Evolutionary conservation across 148 eudicot genomes (phyloP).

Genomic region (Suaeda aralocaspica): DNA sequence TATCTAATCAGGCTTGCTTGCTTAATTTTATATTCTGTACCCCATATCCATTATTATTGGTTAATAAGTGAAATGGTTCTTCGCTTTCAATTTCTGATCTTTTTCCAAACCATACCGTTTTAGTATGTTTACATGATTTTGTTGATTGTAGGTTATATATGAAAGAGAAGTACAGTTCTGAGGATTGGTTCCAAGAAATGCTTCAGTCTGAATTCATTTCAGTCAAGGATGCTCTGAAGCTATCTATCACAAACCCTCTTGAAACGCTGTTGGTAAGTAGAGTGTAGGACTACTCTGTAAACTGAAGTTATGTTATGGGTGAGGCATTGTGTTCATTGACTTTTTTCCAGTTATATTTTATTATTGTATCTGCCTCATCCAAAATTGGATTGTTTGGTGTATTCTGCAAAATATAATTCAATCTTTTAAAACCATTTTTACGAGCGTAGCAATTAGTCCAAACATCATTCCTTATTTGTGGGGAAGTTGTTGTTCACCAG

Average conservation of each 20-base stretch:
- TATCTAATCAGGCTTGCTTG: not conserved
- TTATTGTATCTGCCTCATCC: not conserved
- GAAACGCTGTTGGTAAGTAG: constrained; percentile 59
- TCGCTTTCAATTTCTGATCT: not conserved
- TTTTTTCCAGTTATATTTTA: not conserved
- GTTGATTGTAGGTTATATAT: constrained; percentile 43
- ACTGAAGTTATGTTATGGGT: too few species aligned
- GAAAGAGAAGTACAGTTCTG: constrained; percentile 60
- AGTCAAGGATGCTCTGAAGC: constrained; percentile 66
- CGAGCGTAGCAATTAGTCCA: constrained; percentile 1
- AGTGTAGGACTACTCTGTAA: not conserved
- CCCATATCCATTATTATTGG: not conserved
- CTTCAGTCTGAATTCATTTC: constrained; percentile 44
- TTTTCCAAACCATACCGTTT: not conserved
- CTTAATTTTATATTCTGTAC: not conserved
- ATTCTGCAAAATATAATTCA: not conserved
- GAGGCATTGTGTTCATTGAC: constrained; percentile 3
- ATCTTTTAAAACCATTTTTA: not conserved
- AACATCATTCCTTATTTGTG: not conserved
- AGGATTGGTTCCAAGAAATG: constrained; percentile 63
- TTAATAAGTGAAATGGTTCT: not conserved
- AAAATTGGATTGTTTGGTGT: not conserved
- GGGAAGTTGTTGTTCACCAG: not conserved
- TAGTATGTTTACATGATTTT: not conserved
- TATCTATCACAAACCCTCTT: constrained; percentile 48